phyloP scores from a whole-genome alignment of 2,329 filamentous ascomycete species.

The Aspergillus candidus region DNA sequence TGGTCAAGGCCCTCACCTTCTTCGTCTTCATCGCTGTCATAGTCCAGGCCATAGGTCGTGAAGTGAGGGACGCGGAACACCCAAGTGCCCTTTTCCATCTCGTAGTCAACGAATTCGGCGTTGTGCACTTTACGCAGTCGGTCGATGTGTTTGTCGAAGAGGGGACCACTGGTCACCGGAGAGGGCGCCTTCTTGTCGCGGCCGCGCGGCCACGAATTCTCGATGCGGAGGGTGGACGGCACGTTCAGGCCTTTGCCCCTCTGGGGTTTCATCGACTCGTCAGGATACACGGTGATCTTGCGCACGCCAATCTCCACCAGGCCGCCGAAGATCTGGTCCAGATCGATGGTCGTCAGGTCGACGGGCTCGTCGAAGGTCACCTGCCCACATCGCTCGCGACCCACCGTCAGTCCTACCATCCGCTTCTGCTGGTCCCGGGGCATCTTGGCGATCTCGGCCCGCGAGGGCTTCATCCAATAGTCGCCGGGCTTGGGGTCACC shows the following conservation, averaged over 20 bases:
- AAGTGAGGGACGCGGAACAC: slow-evolving; percentile 92
- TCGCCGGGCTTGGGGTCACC: slow-evolving; percentile 58
- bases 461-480: slow-evolving; percentile 80
- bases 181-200: slow-evolving; percentile 52
- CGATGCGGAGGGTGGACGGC: slow-evolving; percentile 76
- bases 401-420: slow-evolving; percentile 70
- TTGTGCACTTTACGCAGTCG: slow-evolving; percentile 71
- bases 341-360: slow-evolving; percentile 70
- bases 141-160: slow-evolving; percentile 71
- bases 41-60: slow-evolving; percentile 87
- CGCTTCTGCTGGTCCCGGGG: slow-evolving; percentile 70
- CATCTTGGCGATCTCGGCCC: slow-evolving; percentile 71
- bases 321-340: slow-evolving; percentile 71
- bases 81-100: slow-evolving; percentile 77
- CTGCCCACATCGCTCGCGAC: slow-evolving; percentile 71
- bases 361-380: slow-evolving; percentile 77
- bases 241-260: slow-evolving; percentile 87
- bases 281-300: slow-evolving; percentile 79
- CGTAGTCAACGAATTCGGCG: slow-evolving; percentile 77
- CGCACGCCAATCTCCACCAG: slow-evolving; percentile 73
- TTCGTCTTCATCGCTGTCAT: slow-evolving; percentile 64
- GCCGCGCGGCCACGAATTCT: slow-evolving; percentile 86
- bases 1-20: slow-evolving; percentile 49
- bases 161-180: slow-evolving; percentile 55
- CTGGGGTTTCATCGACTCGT: slow-evolving; percentile 69